Conservation (phyloP, 495 filamentous ascomycete species). For the Cladorrhinum samala region DNA sequence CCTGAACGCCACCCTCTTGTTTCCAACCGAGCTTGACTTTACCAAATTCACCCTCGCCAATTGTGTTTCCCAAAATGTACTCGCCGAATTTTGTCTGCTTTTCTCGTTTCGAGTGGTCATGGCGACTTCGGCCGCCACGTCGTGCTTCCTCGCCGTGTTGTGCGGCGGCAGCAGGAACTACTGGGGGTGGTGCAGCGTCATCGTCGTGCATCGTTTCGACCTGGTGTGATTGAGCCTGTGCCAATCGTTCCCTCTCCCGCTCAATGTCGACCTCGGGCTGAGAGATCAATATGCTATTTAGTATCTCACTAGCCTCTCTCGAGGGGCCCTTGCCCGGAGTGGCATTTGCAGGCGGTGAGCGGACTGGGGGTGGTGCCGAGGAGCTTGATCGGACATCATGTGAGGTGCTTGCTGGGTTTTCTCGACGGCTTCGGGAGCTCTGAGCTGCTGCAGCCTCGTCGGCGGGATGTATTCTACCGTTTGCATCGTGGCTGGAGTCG, state of each 20-base stretch:
- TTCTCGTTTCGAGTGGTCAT: constrained; percentile 60
- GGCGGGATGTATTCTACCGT: constrained; percentile 25
- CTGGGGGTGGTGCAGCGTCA: constrained; percentile 48
- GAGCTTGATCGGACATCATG: constrained; percentile 45
- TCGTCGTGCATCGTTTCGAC: constrained; percentile 36
- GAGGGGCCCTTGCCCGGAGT: constrained; percentile 43
- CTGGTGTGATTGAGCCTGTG: constrained; percentile 52
- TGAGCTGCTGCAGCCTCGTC: constrained; percentile 36
- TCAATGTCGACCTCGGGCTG: constrained; percentile 74
- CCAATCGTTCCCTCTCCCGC: constrained; percentile 66
- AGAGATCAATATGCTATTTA: constrained; percentile 71
- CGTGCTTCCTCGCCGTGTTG: constrained; percentile 57
- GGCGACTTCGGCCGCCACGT: constrained; percentile 61
- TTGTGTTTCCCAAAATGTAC: constrained; percentile 92
- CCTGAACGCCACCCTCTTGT: constrained; percentile 78
- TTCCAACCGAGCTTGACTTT: constrained; percentile 99
- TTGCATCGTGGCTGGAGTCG: constrained; percentile 31
- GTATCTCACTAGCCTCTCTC: constrained; percentile 62
- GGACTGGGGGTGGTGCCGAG: constrained; percentile 33
- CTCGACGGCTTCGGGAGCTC: constrained; percentile 46
- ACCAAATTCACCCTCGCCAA: constrained; percentile 96
- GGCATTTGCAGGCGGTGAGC: constrained; percentile 28
- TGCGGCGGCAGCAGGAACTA: constrained; percentile 44
- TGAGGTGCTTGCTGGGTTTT: constrained; percentile 41
- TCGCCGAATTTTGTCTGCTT: constrained; percentile 91